Percentiles rank a stretch among this genome's conserved stretches.
phyloP scores from a whole-genome alignment of 768 basidiomycete species.

The Tulasnella sp. region DNA sequence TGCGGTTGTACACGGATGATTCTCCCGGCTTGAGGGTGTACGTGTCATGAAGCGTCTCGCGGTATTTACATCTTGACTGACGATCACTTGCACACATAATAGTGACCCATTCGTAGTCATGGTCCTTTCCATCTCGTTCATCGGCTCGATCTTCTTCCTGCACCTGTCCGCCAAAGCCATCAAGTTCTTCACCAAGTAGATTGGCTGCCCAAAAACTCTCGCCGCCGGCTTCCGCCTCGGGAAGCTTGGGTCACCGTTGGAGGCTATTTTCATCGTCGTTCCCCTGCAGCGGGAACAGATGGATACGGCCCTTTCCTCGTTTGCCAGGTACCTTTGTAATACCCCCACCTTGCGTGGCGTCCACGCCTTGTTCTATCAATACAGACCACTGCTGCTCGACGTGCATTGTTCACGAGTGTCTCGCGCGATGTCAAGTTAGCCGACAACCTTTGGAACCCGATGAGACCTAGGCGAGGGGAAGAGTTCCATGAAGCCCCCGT shows the following conservation, averaged over 20 bases:
- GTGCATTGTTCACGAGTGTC: neutral
- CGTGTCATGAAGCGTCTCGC: conserved; percentile 46
- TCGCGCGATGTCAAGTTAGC: no score
- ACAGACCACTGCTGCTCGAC: neutral
- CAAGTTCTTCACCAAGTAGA: conserved; percentile 80
- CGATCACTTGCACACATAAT: conserved; percentile 44
- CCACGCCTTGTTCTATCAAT: conserved; percentile 3
- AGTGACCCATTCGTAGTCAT: conserved; percentile 98
- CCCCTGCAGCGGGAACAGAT: neutral
- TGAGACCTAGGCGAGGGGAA: no score
- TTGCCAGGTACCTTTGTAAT: conserved; percentile 9
- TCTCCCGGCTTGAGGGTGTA: conserved; percentile 97
- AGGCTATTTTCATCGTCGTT: neutral
- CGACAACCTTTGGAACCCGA: no score
- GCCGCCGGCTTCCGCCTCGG: neutral
- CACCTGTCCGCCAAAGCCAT: conserved; percentile 96
- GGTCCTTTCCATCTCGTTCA: conserved; percentile 93
- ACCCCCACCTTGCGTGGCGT: neutral
- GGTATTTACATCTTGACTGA: conserved; percentile 25
- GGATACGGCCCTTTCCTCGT: neutral
- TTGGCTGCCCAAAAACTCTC: neutral
- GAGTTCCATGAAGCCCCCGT: no score
- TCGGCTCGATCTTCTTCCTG: conserved; percentile 98
- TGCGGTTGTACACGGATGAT: conserved; percentile 98
- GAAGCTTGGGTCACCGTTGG: neutral